Conservation (phyloP, 176 grass and related monocot genomes). For the Areca catechu region DNA sequence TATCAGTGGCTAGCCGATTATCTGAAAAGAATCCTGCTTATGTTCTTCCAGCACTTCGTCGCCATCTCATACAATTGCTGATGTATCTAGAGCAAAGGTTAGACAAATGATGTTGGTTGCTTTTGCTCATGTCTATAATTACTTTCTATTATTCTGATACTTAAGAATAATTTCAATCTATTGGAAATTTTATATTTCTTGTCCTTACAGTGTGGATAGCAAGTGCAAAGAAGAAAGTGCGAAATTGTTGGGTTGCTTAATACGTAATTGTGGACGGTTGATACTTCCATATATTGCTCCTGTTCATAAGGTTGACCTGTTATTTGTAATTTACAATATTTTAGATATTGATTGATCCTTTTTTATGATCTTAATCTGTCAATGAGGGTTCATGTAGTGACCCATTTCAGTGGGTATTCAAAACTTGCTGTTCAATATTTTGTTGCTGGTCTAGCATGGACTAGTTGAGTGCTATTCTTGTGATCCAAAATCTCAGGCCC, state of each 20-base stretch:
- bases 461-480: too few species aligned
- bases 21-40: constrained; percentile 99
- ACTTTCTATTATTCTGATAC: too few species aligned
- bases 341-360: constrained; percentile 6
- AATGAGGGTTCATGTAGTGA: too few species aligned
- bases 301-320: constrained; percentile 67
- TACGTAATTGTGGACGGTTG: constrained; percentile 76
- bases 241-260: constrained; percentile 79
- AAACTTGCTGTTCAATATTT: too few species aligned
- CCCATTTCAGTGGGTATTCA: too few species aligned
- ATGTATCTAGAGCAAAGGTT: constrained; percentile 96
- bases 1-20: constrained; percentile 83
- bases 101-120: constrained; percentile 5
- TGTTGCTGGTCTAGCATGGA: too few species aligned
- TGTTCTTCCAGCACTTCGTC: constrained; percentile 93
- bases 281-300: constrained; percentile 98
- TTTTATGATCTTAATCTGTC: constrained; percentile 16
- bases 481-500: constrained; percentile 42
- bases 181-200: neutral
- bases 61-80: constrained; percentile 89
- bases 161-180: too few species aligned
- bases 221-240: constrained; percentile 94
- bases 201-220: constrained; percentile 72
- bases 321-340: neutral
- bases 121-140: constrained; percentile 7